Evolutionary conservation across 208 protist genomes (phyloP).

Genomic region (Leishmania tarentolae): DNA sequence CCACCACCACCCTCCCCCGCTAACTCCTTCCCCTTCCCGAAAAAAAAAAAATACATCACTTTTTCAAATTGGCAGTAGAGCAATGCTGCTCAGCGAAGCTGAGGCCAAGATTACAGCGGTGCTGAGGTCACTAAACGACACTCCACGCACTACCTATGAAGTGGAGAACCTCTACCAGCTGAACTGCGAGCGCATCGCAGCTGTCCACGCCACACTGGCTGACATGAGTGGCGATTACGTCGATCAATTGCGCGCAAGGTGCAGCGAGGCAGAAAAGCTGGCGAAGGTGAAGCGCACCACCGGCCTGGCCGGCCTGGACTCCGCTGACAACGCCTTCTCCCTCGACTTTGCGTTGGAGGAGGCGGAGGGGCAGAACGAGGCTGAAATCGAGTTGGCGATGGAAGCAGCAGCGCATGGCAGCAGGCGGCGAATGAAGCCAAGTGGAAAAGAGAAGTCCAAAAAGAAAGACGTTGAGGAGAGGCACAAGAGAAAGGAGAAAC

Average conservation of each 20-base stretch:
- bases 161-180: conserved; percentile 38
- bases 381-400: conserved; percentile 38
- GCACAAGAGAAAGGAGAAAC: not conserved
- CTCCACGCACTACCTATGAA: conserved; percentile 72
- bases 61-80: not conserved
- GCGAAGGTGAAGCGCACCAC: conserved; percentile 23
- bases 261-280: conserved; percentile 35
- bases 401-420: conserved; percentile 6
- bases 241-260: conserved; percentile 31
- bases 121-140: conserved; percentile 45
- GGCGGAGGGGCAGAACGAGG: conserved; percentile 29
- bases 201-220: conserved; percentile 29
- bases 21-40: not conserved
- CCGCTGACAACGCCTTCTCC: conserved; percentile 35
- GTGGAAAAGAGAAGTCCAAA: conserved; percentile 14
- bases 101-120: conserved; percentile 42
- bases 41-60: not conserved
- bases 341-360: conserved; percentile 54
- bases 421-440: conserved; percentile 10
- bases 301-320: not conserved
- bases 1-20: not conserved
- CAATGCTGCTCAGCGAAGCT: conserved; percentile 41
- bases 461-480: conserved; percentile 21
- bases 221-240: conserved; percentile 64
- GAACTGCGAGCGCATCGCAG: conserved; percentile 51